phyloP scores from a whole-genome alignment of 2,329 filamentous ascomycete genomes.

The Coniochaeta sp. region DNA sequence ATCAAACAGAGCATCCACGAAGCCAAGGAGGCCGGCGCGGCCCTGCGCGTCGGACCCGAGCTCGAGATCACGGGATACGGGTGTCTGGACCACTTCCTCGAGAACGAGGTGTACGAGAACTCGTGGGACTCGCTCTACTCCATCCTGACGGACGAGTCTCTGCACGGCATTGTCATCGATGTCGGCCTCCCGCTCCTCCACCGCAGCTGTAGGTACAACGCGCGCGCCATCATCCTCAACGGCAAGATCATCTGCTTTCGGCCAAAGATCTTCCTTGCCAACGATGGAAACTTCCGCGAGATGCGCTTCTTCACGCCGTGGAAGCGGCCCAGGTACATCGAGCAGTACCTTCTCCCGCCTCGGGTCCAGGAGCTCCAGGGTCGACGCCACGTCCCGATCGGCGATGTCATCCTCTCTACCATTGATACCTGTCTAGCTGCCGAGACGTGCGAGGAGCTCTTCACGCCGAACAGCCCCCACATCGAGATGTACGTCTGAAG shows the following conservation, averaged over 20 bases:
- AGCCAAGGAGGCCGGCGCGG: constrained; percentile 57
- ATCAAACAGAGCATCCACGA: constrained; percentile 51
- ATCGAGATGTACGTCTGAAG: neutral
- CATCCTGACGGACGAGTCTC: constrained; percentile 53
- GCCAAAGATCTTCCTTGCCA: constrained; percentile 42
- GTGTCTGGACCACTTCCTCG: constrained; percentile 60
- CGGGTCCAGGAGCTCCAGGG: constrained; percentile 38
- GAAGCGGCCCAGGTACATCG: constrained; percentile 48
- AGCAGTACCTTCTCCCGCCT: constrained; percentile 54
- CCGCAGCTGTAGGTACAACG: constrained; percentile 57
- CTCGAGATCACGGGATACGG: constrained; percentile 54
- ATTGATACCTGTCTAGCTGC: neutral
- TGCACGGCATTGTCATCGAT: constrained; percentile 60
- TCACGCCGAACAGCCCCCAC: constrained; percentile 4
- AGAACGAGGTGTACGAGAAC: constrained; percentile 49
- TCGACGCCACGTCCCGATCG: constrained; percentile 29
- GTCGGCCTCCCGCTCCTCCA: constrained; percentile 57
- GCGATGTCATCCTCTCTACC: constrained; percentile 30
- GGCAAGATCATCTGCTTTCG: constrained; percentile 61
- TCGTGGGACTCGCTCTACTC: constrained; percentile 55
- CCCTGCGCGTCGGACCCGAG: constrained; percentile 53
- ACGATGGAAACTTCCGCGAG: constrained; percentile 59
- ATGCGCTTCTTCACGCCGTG: constrained; percentile 50
- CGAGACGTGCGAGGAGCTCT: constrained; percentile 19
- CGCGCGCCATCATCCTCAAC: constrained; percentile 56